These are phyloP conservation scores for Syzygium grande DNA, from an alignment of 345 rosid genomes.

Conservation along the genomic window DNA sequence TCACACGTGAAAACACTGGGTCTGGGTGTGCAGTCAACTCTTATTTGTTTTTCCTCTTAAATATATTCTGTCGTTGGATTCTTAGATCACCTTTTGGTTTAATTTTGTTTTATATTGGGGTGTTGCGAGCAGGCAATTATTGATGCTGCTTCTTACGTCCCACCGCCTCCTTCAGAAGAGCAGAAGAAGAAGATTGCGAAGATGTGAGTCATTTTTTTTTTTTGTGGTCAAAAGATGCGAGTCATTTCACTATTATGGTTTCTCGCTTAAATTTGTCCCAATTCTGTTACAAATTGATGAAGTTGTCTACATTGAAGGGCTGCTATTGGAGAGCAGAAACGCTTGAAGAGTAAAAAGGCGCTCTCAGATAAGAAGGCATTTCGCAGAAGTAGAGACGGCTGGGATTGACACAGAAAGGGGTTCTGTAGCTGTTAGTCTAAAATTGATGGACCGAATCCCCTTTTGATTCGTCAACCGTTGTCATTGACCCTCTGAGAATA, in stretches of 20 bases:
- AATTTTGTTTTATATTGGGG: background rate
- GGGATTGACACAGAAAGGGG: conserved; percentile 31
- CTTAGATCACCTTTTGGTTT: background rate
- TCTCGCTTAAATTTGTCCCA: background rate
- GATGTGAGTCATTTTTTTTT: conserved; percentile 32
- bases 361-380: conserved; percentile 75
- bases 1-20: background rate
- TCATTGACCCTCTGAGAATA: background rate
- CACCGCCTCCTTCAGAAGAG: conserved; percentile 98
- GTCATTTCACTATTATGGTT: background rate
- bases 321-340: conserved; percentile 73
- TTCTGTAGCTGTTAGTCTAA: background rate
- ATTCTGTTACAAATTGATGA: background rate
- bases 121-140: conserved; percentile 60
- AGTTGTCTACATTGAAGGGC: conserved; percentile 37
- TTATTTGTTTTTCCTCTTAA: background rate
- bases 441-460: background rate
- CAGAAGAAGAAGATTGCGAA: conserved; percentile 88
- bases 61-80: background rate
- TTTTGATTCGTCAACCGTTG: background rate
- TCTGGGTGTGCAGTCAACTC: background rate
- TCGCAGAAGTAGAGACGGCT: conserved; percentile 71
- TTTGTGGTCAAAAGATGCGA: conserved; percentile 32
- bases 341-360: conserved; percentile 68
- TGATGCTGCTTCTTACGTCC: conserved; percentile 86